Evolutionary conservation across 2,329 filamentous ascomycete species (phyloP), one percentile per base, ranked within the genome.

Genomic region (Ambrosiella xylebori): DNA sequence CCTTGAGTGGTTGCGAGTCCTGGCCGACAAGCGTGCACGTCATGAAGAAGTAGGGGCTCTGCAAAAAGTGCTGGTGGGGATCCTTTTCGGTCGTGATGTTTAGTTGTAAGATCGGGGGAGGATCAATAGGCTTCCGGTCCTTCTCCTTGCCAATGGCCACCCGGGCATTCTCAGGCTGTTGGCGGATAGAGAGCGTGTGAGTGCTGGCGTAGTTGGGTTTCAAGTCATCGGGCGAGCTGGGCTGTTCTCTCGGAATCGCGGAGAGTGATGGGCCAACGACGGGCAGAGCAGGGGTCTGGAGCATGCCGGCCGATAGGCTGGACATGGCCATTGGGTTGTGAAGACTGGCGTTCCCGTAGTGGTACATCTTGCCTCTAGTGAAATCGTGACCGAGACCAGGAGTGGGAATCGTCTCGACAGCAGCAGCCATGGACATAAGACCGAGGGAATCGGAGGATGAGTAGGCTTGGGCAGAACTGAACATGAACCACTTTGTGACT

Each of bases 121-220:
- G 88, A 67, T 95, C 88, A 65, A 95, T 81, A 7, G 88, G 87
- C 69, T 94, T 94, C 63, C 88, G 83, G 66, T 87, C 85, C 74
- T 88, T 88, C 66, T 88, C 85, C 68, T 88, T 88, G 63, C 81
- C 81, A 63, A 83, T 76, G 49, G 82, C 79, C 57, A 87, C 80
- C 62, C 84, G 77, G 54, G 81, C 84, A 68, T 80, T 76, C 63
- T 76, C 74, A 56, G 85, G 85, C 65, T 84, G 76, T 70, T 88
- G 85, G 63, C 80, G 76, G 63, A 88, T 75, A 59, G 68, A 70
- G 63, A 85, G 72, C 54, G 59, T 57, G 56, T 63, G 40, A 3
- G 56, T 19, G 56, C 13, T 55, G 11, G 56, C 12, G 37, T 56
- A 59, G 52, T 41, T 52, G 7, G 45, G 57, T 44, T 59, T 59